Base-by-base conservation (phyloP, 1,139 yeast genomes). In the Candida sp. region DNA sequence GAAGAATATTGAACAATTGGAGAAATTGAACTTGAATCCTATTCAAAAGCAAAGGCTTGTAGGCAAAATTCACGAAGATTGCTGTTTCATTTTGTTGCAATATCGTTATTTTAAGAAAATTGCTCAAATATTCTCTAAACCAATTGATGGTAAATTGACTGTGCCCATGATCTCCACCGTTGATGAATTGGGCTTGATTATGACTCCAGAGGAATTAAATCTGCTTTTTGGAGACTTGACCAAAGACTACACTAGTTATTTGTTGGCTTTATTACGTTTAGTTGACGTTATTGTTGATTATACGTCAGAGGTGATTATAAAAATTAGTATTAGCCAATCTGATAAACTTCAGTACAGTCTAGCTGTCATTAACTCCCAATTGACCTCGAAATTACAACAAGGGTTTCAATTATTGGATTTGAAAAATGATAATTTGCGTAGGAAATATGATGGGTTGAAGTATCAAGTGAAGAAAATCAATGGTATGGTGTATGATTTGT, bases 381-480 rank as follows among this genome's bases (percentile, higher is more conserved):
- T 62, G n/a, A 54, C 61, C 19, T 48, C 61, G 7, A 60, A 56
- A 34, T 51, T 63, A 36, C 66, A 61, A 44, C 50, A 43, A 19
- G 70, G 68, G 5, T 64, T 61, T 46, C 64, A 60, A 46, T 51
- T 57, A 43, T 53, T 64, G 48, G 69, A 64, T 46, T 58, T 64
- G 47, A 64, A 63, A 44, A 64, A 64, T 42, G 70, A 64, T 39
- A 49, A 42, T 12, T 46, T 64, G 22, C 53, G 70, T 44, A 57
- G 65, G 43, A 61, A 55, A 41, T 63, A 52, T 42, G 70, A 64
- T 39, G 65, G 65, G 7, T 54, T 64, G 49, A 64, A 64, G 51
- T 64, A 64, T 44, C 58, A 49, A 43, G 54, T 60, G 36, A 65
- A 64, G 48, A 61, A 60, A 48, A 50, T 63, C 27, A 64, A 64